Evolutionary conservation across 2,329 filamentous ascomycete species (phyloP).

Genomic region (Claviceps monticola): DNA sequence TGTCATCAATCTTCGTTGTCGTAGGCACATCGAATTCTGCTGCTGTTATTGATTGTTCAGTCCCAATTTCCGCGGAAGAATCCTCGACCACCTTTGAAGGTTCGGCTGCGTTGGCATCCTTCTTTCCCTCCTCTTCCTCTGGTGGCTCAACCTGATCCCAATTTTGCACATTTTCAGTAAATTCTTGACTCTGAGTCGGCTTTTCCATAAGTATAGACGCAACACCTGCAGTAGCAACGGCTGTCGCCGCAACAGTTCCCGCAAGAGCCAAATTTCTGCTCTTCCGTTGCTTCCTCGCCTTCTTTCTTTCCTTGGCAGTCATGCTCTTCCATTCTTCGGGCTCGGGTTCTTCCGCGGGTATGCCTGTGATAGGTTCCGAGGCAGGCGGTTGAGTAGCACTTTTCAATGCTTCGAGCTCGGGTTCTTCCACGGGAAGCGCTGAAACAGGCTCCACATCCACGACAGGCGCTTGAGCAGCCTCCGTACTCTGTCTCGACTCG

Average conservation of each 20-base stretch:
- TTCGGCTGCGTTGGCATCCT: conserved; percentile 4
- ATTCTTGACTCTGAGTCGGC: conserved; percentile 4
- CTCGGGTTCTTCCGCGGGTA: conserved; percentile 6
- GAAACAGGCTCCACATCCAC: background rate
- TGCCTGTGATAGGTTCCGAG: background rate
- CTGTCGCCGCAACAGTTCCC: conserved; percentile 1
- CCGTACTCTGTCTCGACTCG: conserved; percentile 3
- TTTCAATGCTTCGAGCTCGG: conserved; percentile 7
- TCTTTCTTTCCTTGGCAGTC: conserved; percentile 10
- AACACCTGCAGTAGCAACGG: conserved; percentile 2
- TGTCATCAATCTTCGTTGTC: too few species aligned
- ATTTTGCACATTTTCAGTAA: background rate
- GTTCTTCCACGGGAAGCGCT: conserved; percentile 4
- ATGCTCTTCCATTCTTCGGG: conserved; percentile 7
- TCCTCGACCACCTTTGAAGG: background rate
- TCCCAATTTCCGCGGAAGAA: background rate
- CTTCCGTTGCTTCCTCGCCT: conserved; percentile 11
- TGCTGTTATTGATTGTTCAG: background rate
- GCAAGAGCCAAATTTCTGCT: conserved; percentile 5
- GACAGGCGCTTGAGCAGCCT: conserved; percentile 5
- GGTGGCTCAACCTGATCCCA: conserved; percentile 6
- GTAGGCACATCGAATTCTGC: background rate
- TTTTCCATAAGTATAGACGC: background rate
- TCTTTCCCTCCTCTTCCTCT: conserved; percentile 9
- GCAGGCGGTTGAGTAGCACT: conserved; percentile 4